Evolutionary conservation across 2,329 filamentous ascomycete species (phyloP), one percentile per base, ranked within the genome.

Genomic region (Orbilia javanica): DNA sequence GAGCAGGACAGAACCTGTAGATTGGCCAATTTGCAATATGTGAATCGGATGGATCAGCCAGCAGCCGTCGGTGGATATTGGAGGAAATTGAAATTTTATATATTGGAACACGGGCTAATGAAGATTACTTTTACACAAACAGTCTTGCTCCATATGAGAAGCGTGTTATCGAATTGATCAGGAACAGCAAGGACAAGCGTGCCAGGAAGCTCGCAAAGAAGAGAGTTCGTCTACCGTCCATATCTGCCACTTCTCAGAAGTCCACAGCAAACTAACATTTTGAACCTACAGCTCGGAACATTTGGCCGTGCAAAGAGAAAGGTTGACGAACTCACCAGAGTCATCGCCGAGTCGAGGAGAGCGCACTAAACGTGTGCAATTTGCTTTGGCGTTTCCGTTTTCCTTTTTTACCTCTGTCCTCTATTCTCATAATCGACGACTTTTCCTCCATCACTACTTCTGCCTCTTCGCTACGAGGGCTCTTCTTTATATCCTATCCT

Each of bases 141-240:
- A 91, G 93, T 85, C 92, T 96, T 83, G 93, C 93, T 83, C 93
- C 93, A 84, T 96, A 99, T 87, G 96, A 99, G 91, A 95, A 96
- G 87, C 94, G 96, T 85, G 93, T 99, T 83, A 97, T 99, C 86
- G 96, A 99, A 90, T 89, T 99, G 86, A 92, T 99, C 87, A 93
- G 96, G 85, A 99, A 99, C 92, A 92, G 90, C 89, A 96, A 97
- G 89, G 96, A 99, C 88, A 98, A 98, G 93, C 93, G 95, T 87
- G 95, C 95, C 84, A 91, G 95, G 84, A 97, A 97, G 92, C 93
- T 97, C 85, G 95, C 95, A 84, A 98, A 98, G 94, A 97, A 97
- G 93, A 91, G 95, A 87, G 92, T 95, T 90, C 83, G 92, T 90
- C 78, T 71, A 66, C 66, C 31, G 27, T 50, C 48, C 20, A 39